phyloP scores from a whole-genome alignment of 257 asterid species.

The Pogostemon cablin region DNA sequence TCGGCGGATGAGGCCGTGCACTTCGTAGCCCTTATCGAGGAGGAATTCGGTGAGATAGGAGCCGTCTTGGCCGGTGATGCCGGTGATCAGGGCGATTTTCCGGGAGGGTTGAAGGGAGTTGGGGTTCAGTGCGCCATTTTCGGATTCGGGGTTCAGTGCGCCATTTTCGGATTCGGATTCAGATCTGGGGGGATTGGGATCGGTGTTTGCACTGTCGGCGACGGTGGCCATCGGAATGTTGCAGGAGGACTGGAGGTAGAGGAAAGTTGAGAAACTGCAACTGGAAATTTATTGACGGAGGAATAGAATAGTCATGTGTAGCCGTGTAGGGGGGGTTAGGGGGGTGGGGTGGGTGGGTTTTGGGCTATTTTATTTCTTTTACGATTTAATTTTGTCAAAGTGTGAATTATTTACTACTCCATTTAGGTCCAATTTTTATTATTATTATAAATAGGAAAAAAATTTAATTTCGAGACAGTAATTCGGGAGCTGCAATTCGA shows the following conservation, averaged over 20 bases:
- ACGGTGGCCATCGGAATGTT: constrained; percentile 37
- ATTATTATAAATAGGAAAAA: no score
- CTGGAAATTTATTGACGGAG: constrained; percentile 29
- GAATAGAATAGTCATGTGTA: not conserved
- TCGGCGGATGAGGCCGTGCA: constrained; percentile 94
- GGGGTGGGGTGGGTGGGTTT: not conserved
- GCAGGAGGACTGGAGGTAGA: not conserved
- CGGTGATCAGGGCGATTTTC: constrained; percentile 91
- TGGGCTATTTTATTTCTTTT: not conserved
- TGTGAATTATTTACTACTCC: no score
- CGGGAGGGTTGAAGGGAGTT: constrained; percentile 22
- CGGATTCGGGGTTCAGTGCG: constrained; percentile 23
- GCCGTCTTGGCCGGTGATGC: constrained; percentile 98
- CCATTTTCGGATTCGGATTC: constrained; percentile 49
- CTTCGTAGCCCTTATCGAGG: constrained; percentile 76
- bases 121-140: constrained; percentile 37
- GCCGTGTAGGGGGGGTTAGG: no score
- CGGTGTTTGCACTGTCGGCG: constrained; percentile 9
- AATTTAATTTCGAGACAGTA: no score
- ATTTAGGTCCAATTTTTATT: no score
- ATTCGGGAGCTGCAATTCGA: no score
- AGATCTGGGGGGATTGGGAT: constrained; percentile 36
- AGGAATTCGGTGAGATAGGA: constrained; percentile 93
- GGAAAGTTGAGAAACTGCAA: constrained; percentile 21
- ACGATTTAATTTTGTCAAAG: no score